Evolutionary conservation across 2,329 filamentous ascomycete species (phyloP).

Genomic region (Aureobasidium melanogenum): DNA sequence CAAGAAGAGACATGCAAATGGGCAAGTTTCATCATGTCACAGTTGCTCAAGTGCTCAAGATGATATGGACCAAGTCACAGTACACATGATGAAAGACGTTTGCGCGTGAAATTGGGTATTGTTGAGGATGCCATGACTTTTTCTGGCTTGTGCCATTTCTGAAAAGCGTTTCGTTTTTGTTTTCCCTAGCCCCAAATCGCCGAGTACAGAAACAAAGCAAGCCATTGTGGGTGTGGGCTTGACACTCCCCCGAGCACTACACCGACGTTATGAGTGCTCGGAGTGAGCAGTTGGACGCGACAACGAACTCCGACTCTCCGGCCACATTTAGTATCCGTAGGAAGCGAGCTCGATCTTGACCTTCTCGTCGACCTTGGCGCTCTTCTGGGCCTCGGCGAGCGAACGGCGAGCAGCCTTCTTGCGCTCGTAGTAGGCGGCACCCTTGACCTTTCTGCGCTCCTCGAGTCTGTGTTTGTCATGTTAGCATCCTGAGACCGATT

Average conservation of each 20-base stretch:
- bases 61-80: background rate
- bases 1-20: background rate
- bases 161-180: conserved; percentile 11
- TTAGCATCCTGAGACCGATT: conserved; percentile 11
- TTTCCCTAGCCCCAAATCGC: conserved; percentile 13
- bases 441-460: conserved; percentile 99
- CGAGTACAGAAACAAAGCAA: conserved; percentile 11
- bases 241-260: conserved; percentile 8
- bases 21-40: background rate
- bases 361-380: conserved; percentile 76
- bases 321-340: conserved; percentile 70
- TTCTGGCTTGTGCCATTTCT: conserved; percentile 10
- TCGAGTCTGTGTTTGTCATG: conserved; percentile 61
- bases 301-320: conserved; percentile 6
- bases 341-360: conserved; percentile 79
- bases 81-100: background rate
- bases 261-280: conserved; percentile 9
- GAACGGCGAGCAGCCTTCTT: conserved; percentile 95
- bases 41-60: background rate
- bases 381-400: conserved; percentile 87
- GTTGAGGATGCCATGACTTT: conserved; percentile 11
- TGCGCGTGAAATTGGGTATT: conserved; percentile 12
- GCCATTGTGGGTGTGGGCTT: conserved; percentile 11
- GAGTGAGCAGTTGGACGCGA: conserved; percentile 5
- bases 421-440: conserved; percentile 98